Evolutionary conservation across 495 filamentous ascomycete species (phyloP).

Genomic region (Trichoderma reesei): DNA sequence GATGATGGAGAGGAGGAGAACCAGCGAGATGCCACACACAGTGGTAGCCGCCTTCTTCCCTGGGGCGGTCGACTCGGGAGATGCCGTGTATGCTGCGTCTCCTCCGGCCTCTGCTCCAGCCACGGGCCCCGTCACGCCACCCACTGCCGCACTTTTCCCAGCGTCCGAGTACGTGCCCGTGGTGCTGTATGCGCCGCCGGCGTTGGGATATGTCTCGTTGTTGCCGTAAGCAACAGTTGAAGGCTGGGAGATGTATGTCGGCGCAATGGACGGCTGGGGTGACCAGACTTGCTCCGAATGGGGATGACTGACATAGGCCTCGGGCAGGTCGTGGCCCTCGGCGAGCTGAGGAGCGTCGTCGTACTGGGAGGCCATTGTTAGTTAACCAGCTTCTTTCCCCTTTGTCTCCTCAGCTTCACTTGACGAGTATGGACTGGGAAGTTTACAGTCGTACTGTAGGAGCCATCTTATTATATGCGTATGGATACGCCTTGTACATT

Average conservation of each 20-base stretch:
- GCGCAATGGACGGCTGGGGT: background rate
- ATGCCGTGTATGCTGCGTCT: background rate
- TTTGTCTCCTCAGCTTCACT: no score
- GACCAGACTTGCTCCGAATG: background rate
- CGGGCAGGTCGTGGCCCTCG: background rate
- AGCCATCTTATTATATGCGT: conserved; percentile 17
- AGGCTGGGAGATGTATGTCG: background rate
- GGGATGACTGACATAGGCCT: background rate
- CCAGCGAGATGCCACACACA: conserved; percentile 14
- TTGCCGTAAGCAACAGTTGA: background rate
- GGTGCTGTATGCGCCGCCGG: background rate
- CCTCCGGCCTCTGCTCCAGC: background rate
- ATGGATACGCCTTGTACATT: conserved; percentile 15
- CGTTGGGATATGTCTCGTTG: background rate
- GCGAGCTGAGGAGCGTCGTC: background rate
- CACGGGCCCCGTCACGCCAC: background rate
- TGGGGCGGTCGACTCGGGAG: background rate
- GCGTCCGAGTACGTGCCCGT: background rate
- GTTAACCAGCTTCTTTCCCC: background rate
- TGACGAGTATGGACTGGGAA: background rate
- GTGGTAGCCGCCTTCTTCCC: background rate
- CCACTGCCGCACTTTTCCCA: background rate
- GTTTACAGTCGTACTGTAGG: conserved; percentile 13
- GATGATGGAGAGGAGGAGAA: conserved; percentile 32
- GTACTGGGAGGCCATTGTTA: background rate